Base-by-base conservation (phyloP, 75 land plant species). In the Cupressus sempervirens region DNA sequence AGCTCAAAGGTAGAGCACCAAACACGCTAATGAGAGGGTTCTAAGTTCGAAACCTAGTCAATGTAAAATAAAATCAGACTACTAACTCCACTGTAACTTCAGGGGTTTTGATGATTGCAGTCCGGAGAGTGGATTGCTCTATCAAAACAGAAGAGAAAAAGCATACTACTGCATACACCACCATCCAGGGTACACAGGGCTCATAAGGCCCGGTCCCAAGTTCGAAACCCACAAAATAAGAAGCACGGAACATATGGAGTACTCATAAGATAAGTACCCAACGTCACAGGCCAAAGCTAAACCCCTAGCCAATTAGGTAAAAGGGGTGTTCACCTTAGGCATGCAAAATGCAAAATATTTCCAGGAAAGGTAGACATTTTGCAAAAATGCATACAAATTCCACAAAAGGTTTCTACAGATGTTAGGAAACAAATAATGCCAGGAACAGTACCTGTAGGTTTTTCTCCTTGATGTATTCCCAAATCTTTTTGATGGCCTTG, bases 381-480 rank as follows among this genome's bases (percentile, higher is more conserved):
- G 30, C 9, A 32, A 11, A 72, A 72, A 72, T 13, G 3, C 35
- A 72, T 32, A 12, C 14, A 32, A 72, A 72, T 11, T 13, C 32
- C 12, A 72, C 11, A 32, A 72, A 72, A 72, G 7, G 12, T 30
- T n/a, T 68, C 74, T 30, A 32, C 35, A 11, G 32, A 32, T 7
- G 12, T 72, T 32, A 23, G 9, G 1, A 62, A 62, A 62, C 67
- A 62, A 62, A 23, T 29, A 62, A 62, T 23, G 67, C 67, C 1
- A 38, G 26, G 43, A 76, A 9, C 45, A n/a, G 43, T 40, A 95
- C 94, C 94, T 95, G 97, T 81, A 95, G 89, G 56, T 95, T 88
- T 29, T 92, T 82, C 76, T 88, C 84, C 87, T 92, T 95, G 80
- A 95, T 93, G 84, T 95, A 89, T 62, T 88, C 93, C 97, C 97